These are phyloP conservation scores for Nidularia pulvinata DNA, from an alignment of 768 basidiomycete genomes.

Conservation along the genomic window DNA sequence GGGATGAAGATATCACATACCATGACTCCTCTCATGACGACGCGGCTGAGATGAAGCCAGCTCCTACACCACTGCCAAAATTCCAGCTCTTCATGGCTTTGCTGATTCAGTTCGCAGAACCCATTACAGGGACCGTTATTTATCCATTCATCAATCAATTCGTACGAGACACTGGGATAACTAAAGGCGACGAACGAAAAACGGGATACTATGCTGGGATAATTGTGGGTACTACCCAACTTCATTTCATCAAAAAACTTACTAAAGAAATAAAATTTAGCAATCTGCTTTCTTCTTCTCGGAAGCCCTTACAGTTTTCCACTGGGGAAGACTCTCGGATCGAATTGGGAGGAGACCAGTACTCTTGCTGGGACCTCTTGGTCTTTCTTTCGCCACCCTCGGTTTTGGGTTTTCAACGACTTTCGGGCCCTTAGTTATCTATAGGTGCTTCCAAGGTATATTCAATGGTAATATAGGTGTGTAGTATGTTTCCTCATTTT, in stretches of 20 bases:
- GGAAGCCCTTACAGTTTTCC: slow-evolving; percentile 39
- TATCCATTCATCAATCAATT: slow-evolving; percentile 47
- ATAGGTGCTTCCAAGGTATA: slow-evolving; percentile 20
- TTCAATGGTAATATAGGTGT: slow-evolving; percentile 30
- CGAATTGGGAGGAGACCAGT: slow-evolving; percentile 39
- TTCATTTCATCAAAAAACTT: too few relatives aligned
- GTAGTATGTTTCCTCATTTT: neutral
- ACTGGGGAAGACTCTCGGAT: slow-evolving; percentile 44
- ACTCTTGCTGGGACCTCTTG: slow-evolving; percentile 36
- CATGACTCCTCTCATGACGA: neutral
- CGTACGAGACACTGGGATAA: slow-evolving; percentile 41
- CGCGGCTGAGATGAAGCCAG: neutral
- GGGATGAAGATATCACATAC: neutral
- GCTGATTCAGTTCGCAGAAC: slow-evolving; percentile 41
- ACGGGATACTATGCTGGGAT: slow-evolving; percentile 50
- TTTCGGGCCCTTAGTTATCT: slow-evolving; percentile 20
- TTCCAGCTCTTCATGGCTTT: slow-evolving; percentile 34
- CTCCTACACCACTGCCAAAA: slow-evolving; percentile 35
- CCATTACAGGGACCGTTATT: slow-evolving; percentile 41
- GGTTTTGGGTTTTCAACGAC: slow-evolving; percentile 29
- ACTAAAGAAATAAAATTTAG: slow-evolving; percentile 12
- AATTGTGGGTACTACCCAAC: slow-evolving; percentile 26
- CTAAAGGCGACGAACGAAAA: slow-evolving; percentile 38
- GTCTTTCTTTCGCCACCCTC: slow-evolving; percentile 23
- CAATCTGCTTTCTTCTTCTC: slow-evolving; percentile 44